A percentile compares a stretch with the other conserved stretches of the same genome.
Evolutionary conservation across 306 rosid species (phyloP).

Genomic region (Cicer bijugum): DNA sequence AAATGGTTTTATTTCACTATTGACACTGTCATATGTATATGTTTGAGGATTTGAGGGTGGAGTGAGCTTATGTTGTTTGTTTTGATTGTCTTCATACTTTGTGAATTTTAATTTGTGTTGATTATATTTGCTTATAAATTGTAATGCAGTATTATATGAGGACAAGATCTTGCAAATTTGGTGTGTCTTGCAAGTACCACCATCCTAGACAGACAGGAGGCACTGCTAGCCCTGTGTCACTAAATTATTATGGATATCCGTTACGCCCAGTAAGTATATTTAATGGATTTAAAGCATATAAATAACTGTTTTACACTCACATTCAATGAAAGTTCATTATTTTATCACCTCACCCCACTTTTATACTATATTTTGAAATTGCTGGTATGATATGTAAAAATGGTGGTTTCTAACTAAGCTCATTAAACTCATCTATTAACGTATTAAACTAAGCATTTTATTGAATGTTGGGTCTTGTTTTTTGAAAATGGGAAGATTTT

Average conservation of each 20-base stretch:
- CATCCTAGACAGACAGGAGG: slow-evolving; percentile 83
- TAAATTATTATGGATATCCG: slow-evolving; percentile 74
- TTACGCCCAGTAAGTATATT: slow-evolving; percentile 61
- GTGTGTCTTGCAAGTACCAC: slow-evolving; percentile 88
- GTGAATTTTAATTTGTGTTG: slow-evolving; percentile 37
- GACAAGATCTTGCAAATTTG: slow-evolving; percentile 83
- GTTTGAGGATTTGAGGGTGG: slow-evolving; percentile 25
- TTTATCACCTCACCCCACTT: no score
- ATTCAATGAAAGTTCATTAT: no score
- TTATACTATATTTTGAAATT: no score
- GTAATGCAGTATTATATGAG: slow-evolving; percentile 80
- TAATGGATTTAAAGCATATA: neutral
- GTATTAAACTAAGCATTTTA: slow-evolving; percentile 11
- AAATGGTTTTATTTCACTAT: slow-evolving; percentile 40
- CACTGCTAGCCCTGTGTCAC: slow-evolving; percentile 52
- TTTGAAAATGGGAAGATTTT: slow-evolving; percentile 22
- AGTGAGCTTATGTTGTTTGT: slow-evolving; percentile 29
- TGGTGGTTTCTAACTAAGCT: no score
- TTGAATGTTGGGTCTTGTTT: slow-evolving; percentile 29
- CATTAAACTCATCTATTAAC: neutral
- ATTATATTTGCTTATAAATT: slow-evolving; percentile 35
- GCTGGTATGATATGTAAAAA: no score
- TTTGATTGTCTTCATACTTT: slow-evolving; percentile 29
- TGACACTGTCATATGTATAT: slow-evolving; percentile 34
- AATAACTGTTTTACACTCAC: no score